Evolutionary conservation across 2,329 filamentous ascomycete genomes (phyloP), one percentile per base, ranked within the genome.

Genomic region (Ophiobolus disseminans): DNA sequence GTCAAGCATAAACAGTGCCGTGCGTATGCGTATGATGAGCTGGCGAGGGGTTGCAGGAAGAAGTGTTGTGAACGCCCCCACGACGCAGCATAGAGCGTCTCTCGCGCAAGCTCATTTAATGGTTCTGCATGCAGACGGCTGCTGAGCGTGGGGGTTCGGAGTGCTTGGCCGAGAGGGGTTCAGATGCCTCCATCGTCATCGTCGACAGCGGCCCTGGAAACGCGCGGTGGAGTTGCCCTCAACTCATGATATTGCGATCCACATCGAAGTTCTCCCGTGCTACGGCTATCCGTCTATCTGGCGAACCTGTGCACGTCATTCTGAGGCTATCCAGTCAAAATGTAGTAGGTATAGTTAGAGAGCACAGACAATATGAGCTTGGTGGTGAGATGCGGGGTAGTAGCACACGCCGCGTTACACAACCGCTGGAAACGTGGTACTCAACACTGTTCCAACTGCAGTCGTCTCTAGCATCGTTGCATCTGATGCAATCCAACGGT

Each of bases 91-190:
- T 35, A 14, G 34, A 46, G 53, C 55, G 62, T 55, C 43, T 63
- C 57, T 50, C 56, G 59, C 51, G 56, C 53, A 51, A 58, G 57
- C 54, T 55, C 62, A 43, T 60, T 59, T 54, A 55, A 57, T 62
- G 54, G 31, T 23, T 22, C 40, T 56, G 53, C 45, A 57, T 42
- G 40, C 20, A 31, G 39, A 52, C 50, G n/a, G 46, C 30, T 39
- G 37, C 37, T 38, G 20, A 16, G 44, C 37, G 43, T 59, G 60
- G 57, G 62, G 53, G 55, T 49, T 19, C 26, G 42, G 41, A 36
- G 14, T 30, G 25, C 42, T 45, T 48, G 45, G 46, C 50, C 23
- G 43, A 38, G 50, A 51, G 44, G 52, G 52, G 40, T 48, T 44
- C 30, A 23, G 23, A 21, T 39, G 35, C 45, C 40, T 26, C 39